Evolutionary conservation across 164 flowering plant species (phyloP).

Genomic region (grape (Vitis vinifera)): ASM3070453v1 NC_081815.1:17182501-17183000

Average conservation of each 20-base stretch:
- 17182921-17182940: neutral
- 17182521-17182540: neutral
- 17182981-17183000: slow-evolving; percentile 88
- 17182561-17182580: slow-evolving; percentile 54
- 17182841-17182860: neutral
- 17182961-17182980: slow-evolving; percentile 90
- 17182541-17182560: slow-evolving; percentile 47
- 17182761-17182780: slow-evolving; percentile 57
- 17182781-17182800: slow-evolving; percentile 83
- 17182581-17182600: slow-evolving; percentile 53
- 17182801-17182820: neutral
- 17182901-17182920: neutral
- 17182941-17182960: slow-evolving; percentile 30
- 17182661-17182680: slow-evolving; percentile 55
- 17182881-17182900: neutral
- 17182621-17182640: slow-evolving; percentile 38
- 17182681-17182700: slow-evolving; percentile 73
- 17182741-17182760: slow-evolving; percentile 52
- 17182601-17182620: slow-evolving; percentile 35
- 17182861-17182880: neutral
- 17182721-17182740: slow-evolving; percentile 68
- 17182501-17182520: neutral
- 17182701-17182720: slow-evolving; percentile 51
- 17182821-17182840: neutral
- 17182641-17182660: slow-evolving; percentile 54